These are phyloP conservation scores for Ceratobasidium papillatum DNA, from an alignment of 1,284 basidiomycete species.

Conservation along the genomic window DNA sequence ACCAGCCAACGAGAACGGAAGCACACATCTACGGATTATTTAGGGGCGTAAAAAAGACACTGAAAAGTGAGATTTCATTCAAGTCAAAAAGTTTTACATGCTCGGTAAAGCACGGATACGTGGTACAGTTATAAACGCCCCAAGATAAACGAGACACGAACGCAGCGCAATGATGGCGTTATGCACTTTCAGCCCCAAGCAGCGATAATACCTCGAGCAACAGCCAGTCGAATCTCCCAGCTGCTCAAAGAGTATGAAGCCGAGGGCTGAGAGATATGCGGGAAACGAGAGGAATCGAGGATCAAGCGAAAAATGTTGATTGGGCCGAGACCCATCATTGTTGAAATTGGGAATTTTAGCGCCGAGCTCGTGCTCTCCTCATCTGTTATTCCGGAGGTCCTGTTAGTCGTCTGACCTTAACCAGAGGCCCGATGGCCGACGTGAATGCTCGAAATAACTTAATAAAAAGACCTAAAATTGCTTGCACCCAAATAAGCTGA, in stretches of 20 bases:
- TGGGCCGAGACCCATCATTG: neutral
- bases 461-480: too few species aligned
- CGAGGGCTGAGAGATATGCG: neutral
- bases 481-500: too few species aligned
- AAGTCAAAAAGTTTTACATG: neutral
- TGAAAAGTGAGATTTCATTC: neutral
- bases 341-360: neutral
- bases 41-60: too few species aligned
- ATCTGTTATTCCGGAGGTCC: neutral
- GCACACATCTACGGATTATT: too few species aligned
- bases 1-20: too few species aligned
- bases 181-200: neutral
- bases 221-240: too few species aligned
- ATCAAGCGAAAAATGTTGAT: neutral
- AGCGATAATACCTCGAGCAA: conserved; percentile 6
- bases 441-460: too few species aligned
- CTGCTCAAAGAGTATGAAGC: neutral
- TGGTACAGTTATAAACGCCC: neutral
- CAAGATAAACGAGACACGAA: neutral
- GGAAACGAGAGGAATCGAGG: conserved; percentile 5
- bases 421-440: too few species aligned
- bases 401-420: neutral
- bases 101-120: too few species aligned
- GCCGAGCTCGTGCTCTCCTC: neutral
- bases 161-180: neutral